phyloP scores from a whole-genome alignment of 2,329 filamentous ascomycete genomes.

The Fusarium piperis region DNA sequence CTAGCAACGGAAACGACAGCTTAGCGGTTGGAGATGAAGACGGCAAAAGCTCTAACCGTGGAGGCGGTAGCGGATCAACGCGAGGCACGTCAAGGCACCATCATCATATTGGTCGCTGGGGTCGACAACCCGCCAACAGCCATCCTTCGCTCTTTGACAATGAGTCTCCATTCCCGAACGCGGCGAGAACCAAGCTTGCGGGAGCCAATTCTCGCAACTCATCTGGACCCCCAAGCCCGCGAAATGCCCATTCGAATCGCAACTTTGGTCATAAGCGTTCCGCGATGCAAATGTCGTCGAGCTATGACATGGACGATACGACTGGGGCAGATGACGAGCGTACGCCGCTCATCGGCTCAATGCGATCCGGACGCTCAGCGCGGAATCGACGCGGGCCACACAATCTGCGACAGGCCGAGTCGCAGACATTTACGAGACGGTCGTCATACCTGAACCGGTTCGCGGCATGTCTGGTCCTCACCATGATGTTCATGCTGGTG shows the following conservation, averaged over 20 bases:
- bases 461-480: constrained; percentile 87
- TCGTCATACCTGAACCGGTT: constrained; percentile 76
- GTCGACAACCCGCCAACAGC: constrained; percentile 72
- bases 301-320: constrained; percentile 84
- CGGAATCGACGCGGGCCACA: constrained; percentile 65
- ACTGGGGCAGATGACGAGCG: constrained; percentile 86
- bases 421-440: constrained; percentile 71
- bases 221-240: constrained; percentile 76
- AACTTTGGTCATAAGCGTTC: constrained; percentile 57
- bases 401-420: constrained; percentile 76
- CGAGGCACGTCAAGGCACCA: constrained; percentile 78
- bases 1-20: constrained; percentile 64
- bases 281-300: constrained; percentile 68
- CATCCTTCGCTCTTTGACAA: constrained; percentile 79
- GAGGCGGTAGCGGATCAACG: constrained; percentile 69
- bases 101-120: constrained; percentile 78
- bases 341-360: constrained; percentile 76
- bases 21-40: constrained; percentile 70
- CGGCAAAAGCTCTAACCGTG: constrained; percentile 66
- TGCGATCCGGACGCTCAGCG: constrained; percentile 67
- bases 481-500: constrained; percentile 81
- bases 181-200: constrained; percentile 70
- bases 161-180: constrained; percentile 80
- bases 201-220: constrained; percentile 67
- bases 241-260: constrained; percentile 56